A percentile compares a stretch with the other conserved stretches of the same genome.
These are phyloP conservation scores for Neoboletus brunneissimus DNA, from an alignment of 768 basidiomycete genomes.

Conservation along the genomic window DNA sequence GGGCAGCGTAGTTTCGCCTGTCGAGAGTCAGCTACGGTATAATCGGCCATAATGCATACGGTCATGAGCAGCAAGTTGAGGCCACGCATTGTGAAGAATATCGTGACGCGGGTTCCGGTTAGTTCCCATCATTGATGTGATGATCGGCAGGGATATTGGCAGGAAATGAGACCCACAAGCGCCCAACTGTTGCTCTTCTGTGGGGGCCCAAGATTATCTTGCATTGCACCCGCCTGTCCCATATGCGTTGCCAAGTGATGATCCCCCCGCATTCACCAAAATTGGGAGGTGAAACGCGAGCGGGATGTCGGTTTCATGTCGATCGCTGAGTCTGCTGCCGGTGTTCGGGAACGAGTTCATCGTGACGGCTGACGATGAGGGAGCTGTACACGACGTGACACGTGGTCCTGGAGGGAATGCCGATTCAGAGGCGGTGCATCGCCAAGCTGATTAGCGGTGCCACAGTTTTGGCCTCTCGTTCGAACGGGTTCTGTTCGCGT, in stretches of 20 bases:
- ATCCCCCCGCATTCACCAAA: neutral
- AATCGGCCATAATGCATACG: no score
- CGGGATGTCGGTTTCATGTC: neutral
- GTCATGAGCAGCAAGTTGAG: no score
- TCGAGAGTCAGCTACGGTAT: no score
- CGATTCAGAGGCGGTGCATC: no score
- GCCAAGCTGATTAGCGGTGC: neutral
- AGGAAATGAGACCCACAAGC: neutral
- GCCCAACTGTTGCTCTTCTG: neutral
- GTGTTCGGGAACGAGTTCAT: neutral
- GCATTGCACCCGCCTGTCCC: no score
- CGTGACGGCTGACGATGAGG: no score
- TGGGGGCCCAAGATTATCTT: no score
- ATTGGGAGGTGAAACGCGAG: neutral
- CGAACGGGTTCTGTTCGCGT: no score
- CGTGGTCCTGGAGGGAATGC: neutral
- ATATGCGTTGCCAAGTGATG: neutral
- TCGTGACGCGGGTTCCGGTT: no score
- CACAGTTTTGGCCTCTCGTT: neutral
- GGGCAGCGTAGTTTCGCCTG: no score
- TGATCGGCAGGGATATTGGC: neutral
- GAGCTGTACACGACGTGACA: neutral
- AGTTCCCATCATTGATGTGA: neutral
- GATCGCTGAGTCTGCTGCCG: neutral
- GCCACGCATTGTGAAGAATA: no score